Base-by-base conservation (phyloP, 441 rosid species). In the Populus tomentosa region DNA sequence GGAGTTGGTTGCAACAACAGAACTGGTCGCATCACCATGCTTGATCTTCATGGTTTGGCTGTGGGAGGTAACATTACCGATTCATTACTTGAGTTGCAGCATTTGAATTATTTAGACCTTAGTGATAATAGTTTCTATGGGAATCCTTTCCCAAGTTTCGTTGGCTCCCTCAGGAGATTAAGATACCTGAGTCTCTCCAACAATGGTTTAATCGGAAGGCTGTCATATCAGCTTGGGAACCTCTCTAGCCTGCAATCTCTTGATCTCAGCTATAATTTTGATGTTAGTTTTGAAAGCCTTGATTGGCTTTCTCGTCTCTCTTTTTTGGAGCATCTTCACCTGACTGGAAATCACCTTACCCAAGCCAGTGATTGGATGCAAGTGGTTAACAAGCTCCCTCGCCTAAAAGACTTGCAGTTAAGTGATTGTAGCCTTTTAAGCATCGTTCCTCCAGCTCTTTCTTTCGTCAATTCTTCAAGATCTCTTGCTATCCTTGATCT, bases 201-300 rank as follows among this genome's bases (percentile, higher is more conserved):
- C 56, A 28, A 9, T 26, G 75, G 75, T 33, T 70, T 79, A 14
- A 13, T 36, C 23, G 82, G 78, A 70, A 75, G 28, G 14, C 67
- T 79, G 18, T 64, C 79, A 1, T 8, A 64, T 64, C 75, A 79
- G 72, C 72, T 79, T 35, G 56, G 67, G 14, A 79, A 79, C 42
- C 75, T 70, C 33, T 79, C 82, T 2, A 69, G 46, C 67, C 65
- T 78, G 73, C 72, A 67, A 18, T 23, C 20, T 36, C 72, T 78
- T 73, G 77, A 67, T 78, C 68, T 78, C 36, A 78, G 77, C 30
- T 5, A 24, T 30, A 63, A 56, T 16, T 3, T 61, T n/a, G 23
- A 61, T 3, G 10, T 0, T 26, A 35, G 59, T 46, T 13, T 14
- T 32, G 76, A 46, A 42, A 71, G 65, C 53, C 5, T n/a, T 3